Percentiles rank a stretch among this genome's conserved stretches.
phyloP scores from a whole-genome alignment of 169 alveolate genomes.

The Plasmodium reichenowi region DNA sequence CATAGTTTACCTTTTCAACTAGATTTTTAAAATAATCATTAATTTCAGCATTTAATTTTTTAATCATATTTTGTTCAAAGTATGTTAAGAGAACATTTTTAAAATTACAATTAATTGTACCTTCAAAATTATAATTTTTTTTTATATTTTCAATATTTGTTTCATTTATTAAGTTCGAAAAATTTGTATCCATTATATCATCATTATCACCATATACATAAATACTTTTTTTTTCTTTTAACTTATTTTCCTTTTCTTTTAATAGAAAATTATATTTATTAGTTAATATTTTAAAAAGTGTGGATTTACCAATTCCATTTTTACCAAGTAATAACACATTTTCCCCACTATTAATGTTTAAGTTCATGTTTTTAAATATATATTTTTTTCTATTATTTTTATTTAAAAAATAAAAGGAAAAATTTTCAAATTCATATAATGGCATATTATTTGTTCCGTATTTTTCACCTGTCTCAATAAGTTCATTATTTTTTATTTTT shows the following conservation, averaged over 20 bases:
- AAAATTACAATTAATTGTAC: conserved; percentile 49
- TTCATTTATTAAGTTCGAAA: neutral
- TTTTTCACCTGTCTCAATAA: conserved; percentile 77
- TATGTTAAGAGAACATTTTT: conserved; percentile 63
- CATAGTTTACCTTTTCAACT: conserved; percentile 39
- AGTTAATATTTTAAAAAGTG: conserved; percentile 78
- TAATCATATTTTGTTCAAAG: conserved; percentile 74
- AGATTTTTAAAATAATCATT: conserved; percentile 63
- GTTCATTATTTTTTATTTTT: conserved; percentile 66
- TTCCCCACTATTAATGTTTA: conserved; percentile 78
- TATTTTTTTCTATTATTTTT: conserved; percentile 62
- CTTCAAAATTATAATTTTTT: conserved; percentile 23
- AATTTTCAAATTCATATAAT: conserved; percentile 75
- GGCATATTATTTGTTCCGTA: conserved; percentile 61
- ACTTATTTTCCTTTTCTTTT: neutral
- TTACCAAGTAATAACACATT: conserved; percentile 80
- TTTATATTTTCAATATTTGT: conserved; percentile 7
- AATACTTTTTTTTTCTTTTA: conserved; percentile 15
- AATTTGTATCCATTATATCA: no score
- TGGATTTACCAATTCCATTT: conserved; percentile 85
- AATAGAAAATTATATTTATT: conserved; percentile 43
- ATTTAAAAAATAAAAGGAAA: conserved; percentile 53
- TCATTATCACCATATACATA: conserved; percentile 68
- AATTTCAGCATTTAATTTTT: conserved; percentile 51
- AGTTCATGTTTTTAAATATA: conserved; percentile 73